Conservation (phyloP, 2,329 filamentous ascomycete genomes). For the Pseudogymnoascus sp. region DNA sequence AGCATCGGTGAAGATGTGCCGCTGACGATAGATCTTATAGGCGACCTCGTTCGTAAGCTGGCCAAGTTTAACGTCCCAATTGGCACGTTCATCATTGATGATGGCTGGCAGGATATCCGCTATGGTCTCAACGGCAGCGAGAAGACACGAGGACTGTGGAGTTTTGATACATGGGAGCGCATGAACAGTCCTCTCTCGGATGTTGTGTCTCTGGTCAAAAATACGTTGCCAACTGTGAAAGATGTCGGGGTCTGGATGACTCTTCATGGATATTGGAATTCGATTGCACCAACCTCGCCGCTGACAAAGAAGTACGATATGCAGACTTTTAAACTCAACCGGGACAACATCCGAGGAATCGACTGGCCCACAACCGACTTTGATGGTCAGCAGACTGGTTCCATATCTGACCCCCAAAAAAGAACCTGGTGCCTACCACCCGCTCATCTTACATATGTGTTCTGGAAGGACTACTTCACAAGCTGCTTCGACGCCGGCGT, state of each 20-base stretch:
- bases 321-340: neutral
- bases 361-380: neutral
- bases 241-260: conserved; percentile 13
- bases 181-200: conserved; percentile 11
- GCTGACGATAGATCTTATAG: conserved; percentile 9
- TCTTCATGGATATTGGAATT: conserved; percentile 12
- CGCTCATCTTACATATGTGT: conserved; percentile 8
- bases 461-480: conserved; percentile 12
- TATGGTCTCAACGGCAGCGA: neutral
- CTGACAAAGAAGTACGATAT: conserved; percentile 12
- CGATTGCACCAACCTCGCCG: conserved; percentile 7
- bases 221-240: conserved; percentile 11
- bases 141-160: conserved; percentile 9
- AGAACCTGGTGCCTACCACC: conserved; percentile 10
- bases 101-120: conserved; percentile 13
- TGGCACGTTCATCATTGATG: conserved; percentile 14
- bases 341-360: neutral
- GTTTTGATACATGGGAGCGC: conserved; percentile 10
- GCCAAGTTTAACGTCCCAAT: conserved; percentile 7
- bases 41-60: neutral
- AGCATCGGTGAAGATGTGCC: conserved; percentile 10
- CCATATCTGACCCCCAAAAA: neutral
- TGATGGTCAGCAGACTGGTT: neutral
- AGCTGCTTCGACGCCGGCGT: conserved; percentile 10
- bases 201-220: conserved; percentile 11